These are phyloP conservation scores for Trypanosoma platydactyli DNA, from an alignment of 208 protist species.

Conservation along the genomic window DNA sequence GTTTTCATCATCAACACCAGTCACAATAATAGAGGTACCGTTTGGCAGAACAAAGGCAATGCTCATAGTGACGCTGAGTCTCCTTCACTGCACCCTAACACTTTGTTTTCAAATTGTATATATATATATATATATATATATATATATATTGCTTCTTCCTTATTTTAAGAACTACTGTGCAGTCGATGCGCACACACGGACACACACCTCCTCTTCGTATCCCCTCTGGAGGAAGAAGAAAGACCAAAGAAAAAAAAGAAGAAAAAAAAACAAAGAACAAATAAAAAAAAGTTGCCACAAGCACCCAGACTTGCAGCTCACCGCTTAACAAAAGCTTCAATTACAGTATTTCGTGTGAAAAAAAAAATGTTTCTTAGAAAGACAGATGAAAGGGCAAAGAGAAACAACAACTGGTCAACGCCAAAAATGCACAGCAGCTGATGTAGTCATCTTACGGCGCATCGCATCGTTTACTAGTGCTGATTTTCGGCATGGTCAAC, in stretches of 20 bases:
- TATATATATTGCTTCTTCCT: no score
- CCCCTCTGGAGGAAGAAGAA: slow-evolving; percentile 8
- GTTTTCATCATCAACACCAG: slow-evolving; percentile 13
- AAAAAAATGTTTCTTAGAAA: no score
- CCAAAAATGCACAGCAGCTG: no score
- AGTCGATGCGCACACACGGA: neutral
- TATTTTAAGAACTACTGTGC: neutral
- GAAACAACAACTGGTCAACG: no score
- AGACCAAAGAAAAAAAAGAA: slow-evolving; percentile 32
- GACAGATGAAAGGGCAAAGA: no score
- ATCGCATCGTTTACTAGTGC: no score
- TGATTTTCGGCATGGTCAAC: no score
- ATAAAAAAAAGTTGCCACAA: slow-evolving; percentile 1
- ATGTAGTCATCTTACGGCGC: no score
- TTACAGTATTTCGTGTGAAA: no score
- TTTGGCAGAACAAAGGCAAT: neutral
- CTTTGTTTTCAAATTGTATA: neutral
- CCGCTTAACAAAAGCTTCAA: no score
- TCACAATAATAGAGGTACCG: neutral
- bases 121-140: no score
- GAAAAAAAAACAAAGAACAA: slow-evolving; percentile 25
- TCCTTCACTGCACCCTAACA: no score
- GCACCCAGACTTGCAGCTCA: neutral
- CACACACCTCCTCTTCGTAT: slow-evolving; percentile 27
- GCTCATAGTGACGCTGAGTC: neutral